Conservation (phyloP, 768 basidiomycete species). For the Tephrocybe sp. region DNA sequence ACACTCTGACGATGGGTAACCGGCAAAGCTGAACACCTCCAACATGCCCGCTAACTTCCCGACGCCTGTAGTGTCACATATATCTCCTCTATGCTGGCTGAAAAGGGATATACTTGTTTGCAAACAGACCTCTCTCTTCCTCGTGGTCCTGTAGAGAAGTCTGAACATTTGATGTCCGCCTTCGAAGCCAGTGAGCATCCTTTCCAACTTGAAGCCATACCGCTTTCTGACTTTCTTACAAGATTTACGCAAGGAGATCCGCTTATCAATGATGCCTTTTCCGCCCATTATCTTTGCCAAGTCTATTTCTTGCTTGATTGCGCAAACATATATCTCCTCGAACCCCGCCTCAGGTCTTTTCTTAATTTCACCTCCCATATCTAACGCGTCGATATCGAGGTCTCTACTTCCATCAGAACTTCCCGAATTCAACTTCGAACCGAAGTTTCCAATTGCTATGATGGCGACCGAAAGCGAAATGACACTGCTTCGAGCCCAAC, state of each 20-base stretch:
- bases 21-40: neutral
- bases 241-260: slow-evolving; percentile 45
- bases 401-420: slow-evolving; percentile 33
- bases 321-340: slow-evolving; percentile 68
- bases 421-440: slow-evolving; percentile 58
- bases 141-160: slow-evolving; percentile 17
- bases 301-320: slow-evolving; percentile 48
- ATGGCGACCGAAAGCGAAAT: slow-evolving; percentile 36
- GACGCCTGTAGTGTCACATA: slow-evolving; percentile 28
- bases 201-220: neutral
- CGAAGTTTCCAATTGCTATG: slow-evolving; percentile 58
- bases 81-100: slow-evolving; percentile 38
- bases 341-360: slow-evolving; percentile 61
- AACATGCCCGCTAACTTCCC: neutral
- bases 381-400: slow-evolving; percentile 32
- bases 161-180: slow-evolving; percentile 32
- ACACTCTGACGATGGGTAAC: slow-evolving; percentile 36
- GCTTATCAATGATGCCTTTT: slow-evolving; percentile 44
- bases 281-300: slow-evolving; percentile 58
- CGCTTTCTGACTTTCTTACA: slow-evolving; percentile 1
- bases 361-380: slow-evolving; percentile 54
- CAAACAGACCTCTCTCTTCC: slow-evolving; percentile 38
- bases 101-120: slow-evolving; percentile 48
- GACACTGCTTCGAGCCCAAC: slow-evolving; percentile 29
- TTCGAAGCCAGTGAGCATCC: slow-evolving; percentile 38